A percentile compares a stretch with the other conserved stretches of the same genome.
Evolutionary conservation across 2,329 filamentous ascomycete genomes (phyloP).

Genomic region (Xylaria sp.): DNA sequence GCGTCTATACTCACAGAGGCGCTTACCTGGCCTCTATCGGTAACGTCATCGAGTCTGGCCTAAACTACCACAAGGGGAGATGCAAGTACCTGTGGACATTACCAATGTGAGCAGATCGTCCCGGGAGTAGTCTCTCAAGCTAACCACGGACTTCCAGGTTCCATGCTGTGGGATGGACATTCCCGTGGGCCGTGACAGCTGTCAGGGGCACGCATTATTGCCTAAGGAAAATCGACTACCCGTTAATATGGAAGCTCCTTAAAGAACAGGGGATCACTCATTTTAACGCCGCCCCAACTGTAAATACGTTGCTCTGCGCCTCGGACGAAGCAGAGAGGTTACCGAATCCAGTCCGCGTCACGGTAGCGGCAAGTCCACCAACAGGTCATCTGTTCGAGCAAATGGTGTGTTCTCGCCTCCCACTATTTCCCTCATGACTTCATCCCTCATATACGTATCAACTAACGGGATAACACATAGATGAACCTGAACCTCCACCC

Average conservation of each 20-base stretch:
- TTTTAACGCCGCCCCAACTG: slow-evolving; percentile 95
- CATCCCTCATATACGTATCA: background rate
- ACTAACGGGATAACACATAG: slow-evolving; percentile 22
- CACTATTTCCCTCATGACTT: background rate
- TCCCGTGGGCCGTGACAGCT: slow-evolving; percentile 92
- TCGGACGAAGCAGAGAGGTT: slow-evolving; percentile 79
- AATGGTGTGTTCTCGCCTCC: slow-evolving; percentile 69
- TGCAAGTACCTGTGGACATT: slow-evolving; percentile 92
- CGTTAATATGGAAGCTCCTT: slow-evolving; percentile 88
- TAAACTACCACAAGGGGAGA: slow-evolving; percentile 76
- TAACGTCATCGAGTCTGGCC: slow-evolving; percentile 88
- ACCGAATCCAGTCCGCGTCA: slow-evolving; percentile 79
- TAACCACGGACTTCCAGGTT: slow-evolving; percentile 57
- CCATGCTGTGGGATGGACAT: slow-evolving; percentile 82
- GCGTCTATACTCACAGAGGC: slow-evolving; percentile 89
- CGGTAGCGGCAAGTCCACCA: slow-evolving; percentile 91
- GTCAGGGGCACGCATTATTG: slow-evolving; percentile 96
- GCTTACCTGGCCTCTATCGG: slow-evolving; percentile 85
- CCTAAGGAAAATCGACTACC: slow-evolving; percentile 93
- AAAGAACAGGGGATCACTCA: slow-evolving; percentile 91
- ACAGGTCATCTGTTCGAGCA: slow-evolving; percentile 91
- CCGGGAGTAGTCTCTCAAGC: background rate
- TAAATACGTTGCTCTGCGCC: slow-evolving; percentile 92
- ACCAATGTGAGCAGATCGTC: slow-evolving; percentile 76
- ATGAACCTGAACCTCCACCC: slow-evolving; percentile 81